Evolutionary conservation across 2,329 filamentous ascomycete species (phyloP), one percentile per base, ranked within the genome.

Genomic region (Pseudodiploospora longispora): DNA sequence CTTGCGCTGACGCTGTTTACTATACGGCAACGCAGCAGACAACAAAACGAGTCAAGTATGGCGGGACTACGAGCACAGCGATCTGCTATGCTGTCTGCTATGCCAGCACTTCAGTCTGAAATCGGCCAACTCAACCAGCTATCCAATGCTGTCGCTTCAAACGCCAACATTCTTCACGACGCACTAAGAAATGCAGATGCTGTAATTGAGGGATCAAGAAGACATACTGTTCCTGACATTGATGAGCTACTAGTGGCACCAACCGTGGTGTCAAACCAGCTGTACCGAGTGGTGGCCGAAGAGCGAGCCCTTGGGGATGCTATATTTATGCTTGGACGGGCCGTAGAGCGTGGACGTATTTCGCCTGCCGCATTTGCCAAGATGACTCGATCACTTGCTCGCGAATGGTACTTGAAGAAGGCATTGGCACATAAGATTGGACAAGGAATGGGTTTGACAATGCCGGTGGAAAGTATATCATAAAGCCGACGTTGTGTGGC

Each of bases 231-330:
- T 1, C 89, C 90, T 0, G 79, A 83, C 39, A 84, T 97, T 40
- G 93, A 98, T 61, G 89, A 95, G 48, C 75, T 97, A 31, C 72
- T 98, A 3, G 87, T 96, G n/a, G 88, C 90, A 3, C 89, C 91
- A 1, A 96, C 88, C 0, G 84, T 96, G 2, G 93, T 96, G 4
- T 87, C 86, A 0, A 90, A 91, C 52, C 93, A 98, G 69, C 69
- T 98, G 27, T 98, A 97, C 64, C 82, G 83, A 39, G 72, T 94
- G 2, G 87, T 90, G 29, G 88, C 89, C 1, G 93, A 98, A 60
- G 91, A 96, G 66, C 76, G 84, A 52, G 89, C 86, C 3, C 76
- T 95, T 39, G 85, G 84, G 30, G 91, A 96, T 60, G 85, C 88
- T 3, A 80, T 97, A 50, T 95, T 93, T 58, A 82, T 89, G 50